These are phyloP conservation scores for Ramichloridium luteum DNA, from an alignment of 2,329 filamentous ascomycete species.

Conservation along the genomic window DNA sequence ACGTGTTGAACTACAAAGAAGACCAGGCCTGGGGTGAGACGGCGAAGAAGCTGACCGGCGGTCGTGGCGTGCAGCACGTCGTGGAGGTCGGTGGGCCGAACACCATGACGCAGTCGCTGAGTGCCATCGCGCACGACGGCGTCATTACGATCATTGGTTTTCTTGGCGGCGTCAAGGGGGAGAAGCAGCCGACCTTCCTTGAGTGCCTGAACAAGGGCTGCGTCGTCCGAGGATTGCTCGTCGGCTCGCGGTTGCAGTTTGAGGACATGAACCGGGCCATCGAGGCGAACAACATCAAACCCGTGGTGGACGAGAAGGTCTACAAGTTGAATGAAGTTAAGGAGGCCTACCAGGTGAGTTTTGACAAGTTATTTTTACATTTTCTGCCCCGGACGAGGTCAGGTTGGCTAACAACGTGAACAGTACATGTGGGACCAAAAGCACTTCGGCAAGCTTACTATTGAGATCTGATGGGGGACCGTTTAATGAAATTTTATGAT, in stretches of 20 bases:
- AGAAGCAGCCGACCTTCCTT: constrained; percentile 40
- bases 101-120: constrained; percentile 43
- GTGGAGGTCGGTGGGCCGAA: constrained; percentile 54
- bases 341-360: constrained; percentile 38
- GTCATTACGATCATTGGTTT: constrained; percentile 47
- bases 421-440: constrained; percentile 35
- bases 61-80: constrained; percentile 48
- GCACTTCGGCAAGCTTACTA: constrained; percentile 33
- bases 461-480: constrained; percentile 25
- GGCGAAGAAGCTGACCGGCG: constrained; percentile 40
- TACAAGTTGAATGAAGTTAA: constrained; percentile 41
- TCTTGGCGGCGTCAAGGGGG: constrained; percentile 36
- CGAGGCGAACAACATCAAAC: constrained; percentile 47
- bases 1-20: constrained; percentile 46
- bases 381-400: constrained; percentile 2
- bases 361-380: constrained; percentile 2
- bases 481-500: too few species aligned
- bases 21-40: constrained; percentile 43
- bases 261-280: constrained; percentile 48
- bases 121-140: constrained; percentile 36
- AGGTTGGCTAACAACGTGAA: background rate
- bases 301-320: constrained; percentile 46
- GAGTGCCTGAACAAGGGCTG: constrained; percentile 40
- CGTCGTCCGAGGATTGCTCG: constrained; percentile 46
- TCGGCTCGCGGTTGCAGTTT: constrained; percentile 44